Evolutionary conservation across 768 basidiomycete genomes (phyloP).

Genomic region (Panellus pusillus): DNA sequence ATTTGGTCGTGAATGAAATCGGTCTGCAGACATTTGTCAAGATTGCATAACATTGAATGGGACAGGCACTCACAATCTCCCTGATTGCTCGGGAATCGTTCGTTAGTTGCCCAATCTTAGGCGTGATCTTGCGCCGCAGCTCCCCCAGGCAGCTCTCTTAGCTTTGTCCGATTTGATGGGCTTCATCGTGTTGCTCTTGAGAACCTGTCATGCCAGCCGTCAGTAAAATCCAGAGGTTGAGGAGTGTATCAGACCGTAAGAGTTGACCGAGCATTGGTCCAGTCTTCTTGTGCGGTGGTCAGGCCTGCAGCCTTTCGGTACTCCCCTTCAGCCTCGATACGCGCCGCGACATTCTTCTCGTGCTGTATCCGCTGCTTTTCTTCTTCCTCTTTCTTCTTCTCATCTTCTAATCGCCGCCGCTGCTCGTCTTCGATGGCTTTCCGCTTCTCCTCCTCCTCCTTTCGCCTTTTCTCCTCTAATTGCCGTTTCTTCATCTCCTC

Average conservation of each 20-base stretch:
- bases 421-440: conserved; percentile 44
- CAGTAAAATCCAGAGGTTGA: conserved; percentile 1
- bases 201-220: conserved; percentile 36
- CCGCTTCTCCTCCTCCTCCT: conserved; percentile 49
- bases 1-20: conserved; percentile 21
- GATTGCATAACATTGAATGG: conserved; percentile 6
- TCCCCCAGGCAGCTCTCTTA: conserved; percentile 64
- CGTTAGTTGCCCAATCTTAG: conserved; percentile 86
- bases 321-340: conserved; percentile 37
- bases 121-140: conserved; percentile 75
- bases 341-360: conserved; percentile 35
- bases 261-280: conserved; percentile 53
- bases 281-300: conserved; percentile 61
- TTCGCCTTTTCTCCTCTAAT: conserved; percentile 41
- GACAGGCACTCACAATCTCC: conserved; percentile 55
- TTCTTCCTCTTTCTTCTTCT: conserved; percentile 37
- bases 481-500: conserved; percentile 45
- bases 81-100: conserved; percentile 61
- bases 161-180: conserved; percentile 58
- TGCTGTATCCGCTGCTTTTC: conserved; percentile 36
- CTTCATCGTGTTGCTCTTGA: conserved; percentile 67
- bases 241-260: conserved; percentile 47
- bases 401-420: conserved; percentile 41
- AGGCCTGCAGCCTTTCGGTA: conserved; percentile 49
- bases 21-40: conserved; percentile 10